Evolutionary conservation across 208 protist genomes (phyloP).

Genomic region (Acanthamoeba triangularis): DNA sequence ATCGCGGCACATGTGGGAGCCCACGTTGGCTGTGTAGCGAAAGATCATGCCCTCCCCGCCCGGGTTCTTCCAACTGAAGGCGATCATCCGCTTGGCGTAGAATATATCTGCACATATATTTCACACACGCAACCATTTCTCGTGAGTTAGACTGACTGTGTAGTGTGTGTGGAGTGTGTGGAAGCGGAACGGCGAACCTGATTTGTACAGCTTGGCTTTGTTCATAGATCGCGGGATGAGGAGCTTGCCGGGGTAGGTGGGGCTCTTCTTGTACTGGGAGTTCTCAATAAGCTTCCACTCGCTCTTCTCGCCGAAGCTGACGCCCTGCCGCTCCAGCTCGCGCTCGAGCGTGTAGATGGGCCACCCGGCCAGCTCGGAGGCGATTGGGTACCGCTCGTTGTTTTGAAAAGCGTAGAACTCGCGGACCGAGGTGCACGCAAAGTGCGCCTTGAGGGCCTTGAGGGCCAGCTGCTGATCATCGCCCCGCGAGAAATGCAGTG

Average conservation of each 20-base stretch:
- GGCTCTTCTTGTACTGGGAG: conserved; percentile 34
- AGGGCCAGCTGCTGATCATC: conserved; percentile 38
- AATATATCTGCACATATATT: not conserved
- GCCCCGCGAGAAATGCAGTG: conserved; percentile 29
- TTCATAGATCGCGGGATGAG: conserved; percentile 52
- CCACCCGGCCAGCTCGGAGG: conserved; percentile 59
- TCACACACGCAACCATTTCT: not conserved
- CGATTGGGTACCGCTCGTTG: conserved; percentile 35
- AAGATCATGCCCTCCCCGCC: not conserved
- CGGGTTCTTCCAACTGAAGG: conserved; percentile 63
- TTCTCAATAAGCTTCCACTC: conserved; percentile 49
- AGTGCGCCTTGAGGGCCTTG: conserved; percentile 57
- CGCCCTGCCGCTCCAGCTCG: conserved; percentile 64
- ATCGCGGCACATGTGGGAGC: conserved; percentile 45
- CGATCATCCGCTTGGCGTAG: conserved; percentile 23
- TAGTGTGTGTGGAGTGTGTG: not conserved
- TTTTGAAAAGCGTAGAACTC: conserved; percentile 76
- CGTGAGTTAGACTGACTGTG: not conserved
- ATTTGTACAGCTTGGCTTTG: conserved; percentile 52
- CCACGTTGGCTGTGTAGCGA: not conserved
- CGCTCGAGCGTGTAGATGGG: conserved; percentile 38
- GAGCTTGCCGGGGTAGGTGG: conserved; percentile 30
- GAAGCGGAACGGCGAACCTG: not conserved
- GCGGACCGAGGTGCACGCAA: not conserved
- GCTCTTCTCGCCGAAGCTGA: not conserved